Conservation (phyloP, 257 asterid genomes). For the Solanum dulcamara region DNA sequence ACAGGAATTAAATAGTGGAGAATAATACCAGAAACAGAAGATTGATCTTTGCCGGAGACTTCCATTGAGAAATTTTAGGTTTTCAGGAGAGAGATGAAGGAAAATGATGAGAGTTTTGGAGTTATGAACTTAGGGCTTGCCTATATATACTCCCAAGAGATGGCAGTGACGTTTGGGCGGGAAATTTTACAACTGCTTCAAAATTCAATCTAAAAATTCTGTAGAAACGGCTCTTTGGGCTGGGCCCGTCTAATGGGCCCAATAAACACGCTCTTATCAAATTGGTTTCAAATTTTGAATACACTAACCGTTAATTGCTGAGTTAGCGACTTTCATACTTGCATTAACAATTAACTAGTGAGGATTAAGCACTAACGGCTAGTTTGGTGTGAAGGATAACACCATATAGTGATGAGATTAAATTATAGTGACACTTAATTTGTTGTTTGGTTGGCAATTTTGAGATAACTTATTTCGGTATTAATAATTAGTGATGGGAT, state of each 20-base stretch:
- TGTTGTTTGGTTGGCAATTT: no score
- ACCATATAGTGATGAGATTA: no score
- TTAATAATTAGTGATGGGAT: no score
- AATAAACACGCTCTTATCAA: not conserved
- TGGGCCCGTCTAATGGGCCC: constrained; percentile 6
- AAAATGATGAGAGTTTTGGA: not conserved
- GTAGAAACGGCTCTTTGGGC: constrained; percentile 3
- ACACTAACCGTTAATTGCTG: not conserved
- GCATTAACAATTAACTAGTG: not conserved
- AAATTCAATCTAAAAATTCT: not conserved
- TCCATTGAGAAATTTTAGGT: constrained; percentile 30
- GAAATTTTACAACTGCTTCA: constrained; percentile 3
- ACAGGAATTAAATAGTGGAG: not conserved
- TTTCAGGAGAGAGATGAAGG: not conserved
- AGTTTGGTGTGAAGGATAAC: no score
- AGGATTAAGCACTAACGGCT: not conserved
- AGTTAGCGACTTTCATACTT: not conserved
- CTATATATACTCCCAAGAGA: not conserved
- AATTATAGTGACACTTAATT: no score
- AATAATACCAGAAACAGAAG: constrained; percentile 46
- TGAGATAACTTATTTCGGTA: no score
- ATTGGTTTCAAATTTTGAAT: constrained; percentile 2
- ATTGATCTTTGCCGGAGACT: constrained; percentile 38
- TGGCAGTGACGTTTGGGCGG: constrained; percentile 1
- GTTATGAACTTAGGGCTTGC: not conserved